A percentile compares a stretch with the other conserved stretches of the same genome.
phyloP scores from a whole-genome alignment of 805 yeast species.

The Ogataea pignaliae region DNA sequence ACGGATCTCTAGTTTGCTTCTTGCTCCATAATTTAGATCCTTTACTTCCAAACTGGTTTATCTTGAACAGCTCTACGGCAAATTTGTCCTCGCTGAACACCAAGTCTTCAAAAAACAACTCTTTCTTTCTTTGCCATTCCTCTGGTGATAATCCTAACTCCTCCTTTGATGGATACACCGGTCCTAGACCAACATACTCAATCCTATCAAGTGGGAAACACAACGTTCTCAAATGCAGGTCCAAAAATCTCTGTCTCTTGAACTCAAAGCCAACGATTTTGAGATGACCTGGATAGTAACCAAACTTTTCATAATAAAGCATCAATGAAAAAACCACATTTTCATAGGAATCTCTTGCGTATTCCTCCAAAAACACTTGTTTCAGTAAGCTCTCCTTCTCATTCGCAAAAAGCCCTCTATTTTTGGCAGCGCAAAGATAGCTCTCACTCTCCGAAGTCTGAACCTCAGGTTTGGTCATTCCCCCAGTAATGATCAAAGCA shows the following conservation, averaged over 20 bases:
- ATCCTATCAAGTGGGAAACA: conserved; percentile 35
- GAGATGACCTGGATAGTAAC: conserved; percentile 45
- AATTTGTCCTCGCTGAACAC: conserved; percentile 41
- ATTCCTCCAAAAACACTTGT: conserved; percentile 55
- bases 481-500: conserved; percentile 43
- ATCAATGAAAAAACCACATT: conserved; percentile 61
- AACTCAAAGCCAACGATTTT: conserved; percentile 73
- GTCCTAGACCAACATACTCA: conserved; percentile 55
- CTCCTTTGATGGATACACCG: conserved; percentile 35
- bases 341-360: conserved; percentile 76
- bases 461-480: conserved; percentile 57
- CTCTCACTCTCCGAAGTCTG: conserved; percentile 54
- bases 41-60: conserved; percentile 56
- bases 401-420: conserved; percentile 24
- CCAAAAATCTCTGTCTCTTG: conserved; percentile 55
- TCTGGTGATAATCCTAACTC: conserved; percentile 5
- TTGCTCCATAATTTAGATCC: conserved; percentile 39
- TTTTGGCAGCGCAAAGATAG: conserved; percentile 43
- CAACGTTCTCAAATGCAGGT: conserved; percentile 51
- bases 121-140: conserved; percentile 20
- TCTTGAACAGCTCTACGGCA: conserved; percentile 50
- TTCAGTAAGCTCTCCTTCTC: conserved; percentile 7
- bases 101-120: conserved; percentile 44
- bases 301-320: conserved; percentile 43
- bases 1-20: conserved; percentile 55